Conservation (phyloP, 176 grass and related monocot genomes). For the Hyparrhenia diplandra region DNA sequence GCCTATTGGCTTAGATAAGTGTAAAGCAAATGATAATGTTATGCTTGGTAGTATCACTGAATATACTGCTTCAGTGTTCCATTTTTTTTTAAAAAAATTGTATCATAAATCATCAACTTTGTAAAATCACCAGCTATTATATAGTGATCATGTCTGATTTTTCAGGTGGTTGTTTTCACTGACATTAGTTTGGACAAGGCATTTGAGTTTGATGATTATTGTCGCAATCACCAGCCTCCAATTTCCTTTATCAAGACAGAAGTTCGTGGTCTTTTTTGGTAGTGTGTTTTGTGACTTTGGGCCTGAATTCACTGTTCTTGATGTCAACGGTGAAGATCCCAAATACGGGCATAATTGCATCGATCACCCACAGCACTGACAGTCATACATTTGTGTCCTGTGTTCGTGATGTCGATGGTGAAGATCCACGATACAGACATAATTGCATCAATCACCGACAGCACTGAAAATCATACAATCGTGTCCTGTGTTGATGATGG, state of each 20-base stretch:
- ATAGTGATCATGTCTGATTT: constrained; percentile 27
- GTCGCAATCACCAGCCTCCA: constrained; percentile 54
- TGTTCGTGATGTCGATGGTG: too few species aligned
- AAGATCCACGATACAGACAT: too few species aligned
- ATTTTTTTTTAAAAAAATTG: too few species aligned
- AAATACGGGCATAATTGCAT: constrained; percentile 62
- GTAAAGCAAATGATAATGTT: not conserved
- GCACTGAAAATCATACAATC: constrained; percentile 51
- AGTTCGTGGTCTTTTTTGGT: constrained; percentile 74
- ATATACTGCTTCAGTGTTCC: not conserved
- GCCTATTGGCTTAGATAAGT: constrained; percentile 7
- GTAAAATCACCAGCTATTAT: too few species aligned
- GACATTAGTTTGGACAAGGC: constrained; percentile 60
- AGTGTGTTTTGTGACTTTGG: constrained; percentile 77
- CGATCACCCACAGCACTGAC: constrained; percentile 54
- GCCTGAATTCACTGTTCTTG: constrained; percentile 58
- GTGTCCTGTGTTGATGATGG: constrained; percentile 59
- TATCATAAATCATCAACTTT: too few species aligned
- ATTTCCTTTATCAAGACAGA: constrained; percentile 74
- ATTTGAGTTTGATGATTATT: constrained; percentile 61
- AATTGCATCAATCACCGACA: too few species aligned
- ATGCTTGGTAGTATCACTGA: not conserved
- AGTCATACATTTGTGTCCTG: too few species aligned
- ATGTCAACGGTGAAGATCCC: constrained; percentile 63
- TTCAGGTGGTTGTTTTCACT: constrained; percentile 75